Percentiles rank a stretch among this genome's conserved stretches.
Evolutionary conservation across 768 basidiomycete genomes (phyloP).

Genomic region (Calocera cornea): DNA sequence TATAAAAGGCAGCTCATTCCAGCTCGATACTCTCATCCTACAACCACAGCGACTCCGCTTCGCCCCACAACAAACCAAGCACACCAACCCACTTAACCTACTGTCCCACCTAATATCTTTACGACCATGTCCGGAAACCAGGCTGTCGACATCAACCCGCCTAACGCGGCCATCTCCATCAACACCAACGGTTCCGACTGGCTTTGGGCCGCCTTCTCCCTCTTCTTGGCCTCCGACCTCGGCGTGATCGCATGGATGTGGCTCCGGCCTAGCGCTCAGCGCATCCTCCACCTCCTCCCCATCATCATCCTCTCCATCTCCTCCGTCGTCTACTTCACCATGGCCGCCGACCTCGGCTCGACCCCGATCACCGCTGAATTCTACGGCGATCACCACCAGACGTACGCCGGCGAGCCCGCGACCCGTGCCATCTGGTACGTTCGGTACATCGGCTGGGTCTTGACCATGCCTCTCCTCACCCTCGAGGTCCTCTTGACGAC

Average conservation of each 20-base stretch:
- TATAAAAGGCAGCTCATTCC: no score
- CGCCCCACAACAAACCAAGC: no score
- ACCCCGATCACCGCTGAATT: conserved; percentile 36
- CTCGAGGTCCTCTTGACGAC: conserved; percentile 36
- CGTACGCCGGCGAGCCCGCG: conserved; percentile 13
- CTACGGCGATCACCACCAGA: conserved; percentile 17
- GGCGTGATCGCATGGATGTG: conserved; percentile 27
- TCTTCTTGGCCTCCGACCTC: conserved; percentile 35
- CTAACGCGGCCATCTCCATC: conserved; percentile 30
- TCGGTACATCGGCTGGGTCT: conserved; percentile 43
- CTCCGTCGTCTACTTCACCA: conserved; percentile 36
- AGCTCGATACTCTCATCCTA: no score
- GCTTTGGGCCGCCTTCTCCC: conserved; percentile 41
- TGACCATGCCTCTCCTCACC: conserved; percentile 41
- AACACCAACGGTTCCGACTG: conserved; percentile 36
- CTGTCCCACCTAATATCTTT: no score
- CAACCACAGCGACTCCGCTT: no score
- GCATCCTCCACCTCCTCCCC: conserved; percentile 39
- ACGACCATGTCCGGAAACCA: background rate
- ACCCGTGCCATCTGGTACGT: conserved; percentile 36
- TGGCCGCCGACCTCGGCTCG: conserved; percentile 43
- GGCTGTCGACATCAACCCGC: conserved; percentile 21
- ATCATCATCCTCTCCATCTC: conserved; percentile 36
- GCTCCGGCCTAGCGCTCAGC: conserved; percentile 26
- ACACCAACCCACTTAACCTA: no score